Conservation (phyloP, 306 rosid species). For the Castanea mollissima region DNA sequence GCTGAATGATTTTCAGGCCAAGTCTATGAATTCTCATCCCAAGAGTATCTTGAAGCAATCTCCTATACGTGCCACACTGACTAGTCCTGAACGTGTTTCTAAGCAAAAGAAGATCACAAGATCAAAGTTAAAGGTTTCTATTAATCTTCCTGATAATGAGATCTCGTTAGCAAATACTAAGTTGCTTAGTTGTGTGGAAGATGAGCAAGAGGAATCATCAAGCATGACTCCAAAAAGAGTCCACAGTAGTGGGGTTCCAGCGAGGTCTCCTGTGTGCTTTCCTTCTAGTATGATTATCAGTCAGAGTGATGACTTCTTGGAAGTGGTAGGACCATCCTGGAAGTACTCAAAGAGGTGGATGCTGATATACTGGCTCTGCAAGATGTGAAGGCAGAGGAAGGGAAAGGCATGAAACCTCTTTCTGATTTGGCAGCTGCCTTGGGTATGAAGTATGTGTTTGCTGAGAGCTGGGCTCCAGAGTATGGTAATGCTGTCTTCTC, state of each 20-base stretch:
- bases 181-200: slow-evolving; percentile 39
- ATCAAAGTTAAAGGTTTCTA: slow-evolving; percentile 72
- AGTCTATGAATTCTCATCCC: slow-evolving; percentile 35
- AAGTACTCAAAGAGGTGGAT: slow-evolving; percentile 71
- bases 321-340: slow-evolving; percentile 66
- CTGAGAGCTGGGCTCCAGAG: slow-evolving; percentile 97
- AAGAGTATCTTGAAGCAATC: slow-evolving; percentile 79
- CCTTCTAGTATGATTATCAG: slow-evolving; percentile 45
- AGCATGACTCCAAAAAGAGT: slow-evolving; percentile 25
- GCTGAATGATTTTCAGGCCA: slow-evolving; percentile 19
- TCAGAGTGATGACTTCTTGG: slow-evolving; percentile 46
- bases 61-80: slow-evolving; percentile 43
- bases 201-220: slow-evolving; percentile 25
- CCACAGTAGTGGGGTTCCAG: slow-evolving; percentile 51
- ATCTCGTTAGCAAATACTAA: slow-evolving; percentile 65
- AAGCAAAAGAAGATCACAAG: slow-evolving; percentile 30
- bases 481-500: slow-evolving; percentile 85
- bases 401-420: slow-evolving; percentile 75
- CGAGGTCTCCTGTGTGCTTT: slow-evolving; percentile 76
- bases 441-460: slow-evolving; percentile 85
- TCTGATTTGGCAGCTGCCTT: slow-evolving; percentile 82
- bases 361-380: slow-evolving; percentile 83
- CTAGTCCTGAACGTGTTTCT: slow-evolving; percentile 33
- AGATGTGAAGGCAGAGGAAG: slow-evolving; percentile 91
- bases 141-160: slow-evolving; percentile 85